Evolutionary conservation across 2,329 filamentous ascomycete genomes (phyloP).

Genomic region (Colletotrichum falcatum): DNA sequence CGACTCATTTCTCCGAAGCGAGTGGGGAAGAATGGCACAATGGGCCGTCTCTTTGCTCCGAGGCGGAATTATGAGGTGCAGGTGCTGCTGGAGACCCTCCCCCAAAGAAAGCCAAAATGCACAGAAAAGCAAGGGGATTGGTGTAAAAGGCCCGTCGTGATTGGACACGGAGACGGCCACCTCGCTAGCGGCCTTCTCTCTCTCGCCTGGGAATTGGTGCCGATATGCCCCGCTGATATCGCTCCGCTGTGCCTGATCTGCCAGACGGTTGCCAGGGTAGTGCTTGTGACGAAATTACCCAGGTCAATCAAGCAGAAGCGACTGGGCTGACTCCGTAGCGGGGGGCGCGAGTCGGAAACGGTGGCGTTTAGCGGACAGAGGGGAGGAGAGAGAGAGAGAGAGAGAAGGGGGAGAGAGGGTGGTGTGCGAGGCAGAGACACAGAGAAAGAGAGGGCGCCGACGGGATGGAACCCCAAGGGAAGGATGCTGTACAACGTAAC

Average conservation of each 20-base stretch:
- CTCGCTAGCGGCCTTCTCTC: slow-evolving; percentile 5
- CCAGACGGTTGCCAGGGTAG: slow-evolving; percentile 28
- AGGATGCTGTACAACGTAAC: neutral
- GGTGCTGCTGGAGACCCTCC: neutral
- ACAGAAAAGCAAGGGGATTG: slow-evolving; percentile 15
- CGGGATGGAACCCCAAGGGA: too few species aligned
- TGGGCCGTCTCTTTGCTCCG: too few species aligned
- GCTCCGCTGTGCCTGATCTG: slow-evolving; percentile 36
- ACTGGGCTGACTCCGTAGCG: neutral
- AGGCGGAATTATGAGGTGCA: slow-evolving; percentile 23
- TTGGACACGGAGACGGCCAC: slow-evolving; percentile 10
- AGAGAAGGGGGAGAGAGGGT: neutral
- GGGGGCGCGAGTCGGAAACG: slow-evolving; percentile 2
- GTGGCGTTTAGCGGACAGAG: slow-evolving; percentile 21
- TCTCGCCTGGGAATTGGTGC: slow-evolving; percentile 19
- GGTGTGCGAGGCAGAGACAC: neutral
- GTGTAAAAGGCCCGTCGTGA: slow-evolving; percentile 1
- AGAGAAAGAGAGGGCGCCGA: neutral
- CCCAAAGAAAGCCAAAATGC: slow-evolving; percentile 28
- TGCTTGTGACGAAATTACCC: slow-evolving; percentile 34
- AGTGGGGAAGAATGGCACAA: neutral
- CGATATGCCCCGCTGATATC: slow-evolving; percentile 10
- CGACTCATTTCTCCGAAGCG: slow-evolving; percentile 8
- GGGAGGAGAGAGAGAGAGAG: neutral
- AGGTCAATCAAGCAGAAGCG: slow-evolving; percentile 26